Conservation (phyloP, 306 rosid genomes). For the Potentilla sterilis region DNA sequence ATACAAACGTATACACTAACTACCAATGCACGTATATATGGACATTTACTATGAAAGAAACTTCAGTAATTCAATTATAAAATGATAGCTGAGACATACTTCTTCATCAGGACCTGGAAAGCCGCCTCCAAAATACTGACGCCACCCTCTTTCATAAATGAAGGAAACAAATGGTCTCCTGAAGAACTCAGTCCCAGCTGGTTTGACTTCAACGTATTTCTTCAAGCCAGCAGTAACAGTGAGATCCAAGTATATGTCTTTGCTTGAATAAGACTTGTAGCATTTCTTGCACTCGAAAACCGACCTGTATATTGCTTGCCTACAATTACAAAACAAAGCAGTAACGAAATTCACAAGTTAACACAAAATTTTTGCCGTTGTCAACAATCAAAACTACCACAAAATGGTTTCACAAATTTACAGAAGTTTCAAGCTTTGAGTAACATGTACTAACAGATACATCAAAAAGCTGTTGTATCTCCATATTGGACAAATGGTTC, state of each 20-base stretch:
- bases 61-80: too few species aligned
- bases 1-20: slow-evolving; percentile 7
- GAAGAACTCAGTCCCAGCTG: slow-evolving; percentile 68
- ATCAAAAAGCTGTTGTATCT: slow-evolving; percentile 1
- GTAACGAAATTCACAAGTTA: not conserved
- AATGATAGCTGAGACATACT: slow-evolving; percentile 31
- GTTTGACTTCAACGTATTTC: slow-evolving; percentile 71
- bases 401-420: too few species aligned
- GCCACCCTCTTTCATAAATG: slow-evolving; percentile 97
- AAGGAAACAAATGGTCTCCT: slow-evolving; percentile 97
- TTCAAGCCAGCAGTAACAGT: slow-evolving; percentile 70
- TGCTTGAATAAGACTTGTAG: slow-evolving; percentile 73
- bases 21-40: not conserved
- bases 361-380: not conserved
- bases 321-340: slow-evolving; percentile 16
- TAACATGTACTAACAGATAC: not conserved
- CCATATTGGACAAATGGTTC: not conserved
- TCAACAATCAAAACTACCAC: not conserved
- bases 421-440: not conserved
- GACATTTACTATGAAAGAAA: too few species aligned
- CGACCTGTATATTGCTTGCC: slow-evolving; percentile 82
- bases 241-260: slow-evolving; percentile 68
- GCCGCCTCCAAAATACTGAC: slow-evolving; percentile 79
- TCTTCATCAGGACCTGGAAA: slow-evolving; percentile 95
- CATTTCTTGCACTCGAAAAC: slow-evolving; percentile 77